phyloP scores from a whole-genome alignment of 2,329 filamentous ascomycete species.

The Incumbomyces delicatus region DNA sequence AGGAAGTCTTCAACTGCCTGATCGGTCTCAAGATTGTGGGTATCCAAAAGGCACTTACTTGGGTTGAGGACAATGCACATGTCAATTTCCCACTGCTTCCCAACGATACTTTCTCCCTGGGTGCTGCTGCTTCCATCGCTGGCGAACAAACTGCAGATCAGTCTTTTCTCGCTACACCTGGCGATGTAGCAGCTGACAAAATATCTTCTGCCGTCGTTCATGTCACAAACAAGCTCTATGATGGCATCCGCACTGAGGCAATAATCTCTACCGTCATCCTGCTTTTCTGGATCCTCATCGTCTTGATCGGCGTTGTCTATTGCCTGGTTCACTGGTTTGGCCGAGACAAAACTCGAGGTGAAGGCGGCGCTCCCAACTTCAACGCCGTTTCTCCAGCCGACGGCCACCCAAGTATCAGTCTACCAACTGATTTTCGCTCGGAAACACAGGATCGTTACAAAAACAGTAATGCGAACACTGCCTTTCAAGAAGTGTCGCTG shows the following conservation, averaged over 20 bases:
- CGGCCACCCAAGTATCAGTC: slow-evolving; percentile 8
- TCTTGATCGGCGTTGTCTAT: slow-evolving; percentile 62
- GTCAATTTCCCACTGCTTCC: slow-evolving; percentile 69
- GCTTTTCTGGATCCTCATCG: slow-evolving; percentile 66
- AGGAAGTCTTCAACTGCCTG: slow-evolving; percentile 75
- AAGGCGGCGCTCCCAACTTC: slow-evolving; percentile 41
- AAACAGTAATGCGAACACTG: slow-evolving; percentile 10
- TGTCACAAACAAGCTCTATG: slow-evolving; percentile 58
- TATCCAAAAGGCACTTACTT: slow-evolving; percentile 81
- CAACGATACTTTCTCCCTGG: slow-evolving; percentile 73
- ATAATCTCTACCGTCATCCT: slow-evolving; percentile 69
- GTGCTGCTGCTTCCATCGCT: slow-evolving; percentile 51
- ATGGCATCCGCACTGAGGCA: slow-evolving; percentile 63
- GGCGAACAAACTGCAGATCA: slow-evolving; percentile 44
- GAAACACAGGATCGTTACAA: slow-evolving; percentile 20
- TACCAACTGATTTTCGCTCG: slow-evolving; percentile 11
- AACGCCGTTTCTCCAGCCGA: slow-evolving; percentile 1
- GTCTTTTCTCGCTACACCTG: slow-evolving; percentile 68
- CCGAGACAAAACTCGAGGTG: slow-evolving; percentile 50
- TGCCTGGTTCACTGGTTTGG: slow-evolving; percentile 52
- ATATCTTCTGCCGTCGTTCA: slow-evolving; percentile 65
- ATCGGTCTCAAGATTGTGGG: slow-evolving; percentile 75
- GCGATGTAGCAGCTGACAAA: slow-evolving; percentile 64
- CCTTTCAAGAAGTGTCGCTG: slow-evolving; percentile 31
- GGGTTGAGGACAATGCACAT: slow-evolving; percentile 80